These are phyloP conservation scores for Elsinoe necatrix DNA, from an alignment of 2,329 filamentous ascomycete species.

Conservation along the genomic window DNA sequence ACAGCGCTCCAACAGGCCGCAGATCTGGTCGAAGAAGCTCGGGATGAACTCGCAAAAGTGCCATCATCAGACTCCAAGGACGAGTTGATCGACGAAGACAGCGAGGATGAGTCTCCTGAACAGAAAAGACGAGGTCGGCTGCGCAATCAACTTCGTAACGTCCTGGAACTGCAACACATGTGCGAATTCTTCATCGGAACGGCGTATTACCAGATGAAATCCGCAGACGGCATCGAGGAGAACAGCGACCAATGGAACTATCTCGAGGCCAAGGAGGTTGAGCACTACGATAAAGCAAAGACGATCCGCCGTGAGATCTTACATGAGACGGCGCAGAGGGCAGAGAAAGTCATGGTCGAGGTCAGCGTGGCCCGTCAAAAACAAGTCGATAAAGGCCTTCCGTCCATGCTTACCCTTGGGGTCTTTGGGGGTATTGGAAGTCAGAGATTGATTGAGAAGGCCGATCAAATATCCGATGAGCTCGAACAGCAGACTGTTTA, in stretches of 20 bases:
- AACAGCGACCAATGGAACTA: slow-evolving; percentile 58
- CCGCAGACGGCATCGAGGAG: slow-evolving; percentile 52
- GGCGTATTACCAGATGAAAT: slow-evolving; percentile 74
- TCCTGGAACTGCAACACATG: slow-evolving; percentile 72
- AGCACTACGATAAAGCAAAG: slow-evolving; percentile 72
- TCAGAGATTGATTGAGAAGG: slow-evolving; percentile 53
- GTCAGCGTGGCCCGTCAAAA: slow-evolving; percentile 40
- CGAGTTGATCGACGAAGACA: slow-evolving; percentile 22
- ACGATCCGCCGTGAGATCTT: slow-evolving; percentile 68
- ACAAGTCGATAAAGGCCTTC: slow-evolving; percentile 32
- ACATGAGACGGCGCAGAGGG: slow-evolving; percentile 48
- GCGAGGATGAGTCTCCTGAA: slow-evolving; percentile 30
- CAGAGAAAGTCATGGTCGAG: slow-evolving; percentile 54
- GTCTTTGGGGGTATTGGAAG: slow-evolving; percentile 64
- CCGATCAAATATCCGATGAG: slow-evolving; percentile 55
- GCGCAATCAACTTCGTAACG: slow-evolving; percentile 59
- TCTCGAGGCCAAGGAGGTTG: slow-evolving; percentile 62
- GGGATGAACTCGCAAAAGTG: slow-evolving; percentile 43
- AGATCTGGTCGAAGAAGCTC: slow-evolving; percentile 53
- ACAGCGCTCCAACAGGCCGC: slow-evolving; percentile 35
- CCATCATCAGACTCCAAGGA: background rate
- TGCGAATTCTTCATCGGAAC: slow-evolving; percentile 80
- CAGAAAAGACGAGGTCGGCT: slow-evolving; percentile 23
- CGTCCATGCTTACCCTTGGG: slow-evolving; percentile 40
- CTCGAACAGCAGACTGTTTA: slow-evolving; percentile 65